Percentiles rank a stretch among this genome's conserved stretches.
Conservation (phyloP, 1,139 yeast genomes). For the Pichia sp. region DNA sequence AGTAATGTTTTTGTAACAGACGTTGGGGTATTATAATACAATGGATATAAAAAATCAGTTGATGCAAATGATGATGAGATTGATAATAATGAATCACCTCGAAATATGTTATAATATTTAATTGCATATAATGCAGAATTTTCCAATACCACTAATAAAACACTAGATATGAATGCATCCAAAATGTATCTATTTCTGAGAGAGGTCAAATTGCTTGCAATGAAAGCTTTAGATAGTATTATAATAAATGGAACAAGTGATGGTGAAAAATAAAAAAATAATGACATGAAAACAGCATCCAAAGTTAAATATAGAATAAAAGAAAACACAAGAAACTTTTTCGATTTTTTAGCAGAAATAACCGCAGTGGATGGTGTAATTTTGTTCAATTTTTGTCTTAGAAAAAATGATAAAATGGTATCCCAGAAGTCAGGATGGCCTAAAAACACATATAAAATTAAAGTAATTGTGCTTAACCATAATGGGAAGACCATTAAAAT, state of each 20-base stretch:
- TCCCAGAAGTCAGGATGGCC: constrained; percentile 42
- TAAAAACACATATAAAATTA: constrained; percentile 36
- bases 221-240: constrained; percentile 43
- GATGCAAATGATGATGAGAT: constrained; percentile 9
- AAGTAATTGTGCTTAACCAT: constrained; percentile 35
- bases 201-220: constrained; percentile 47
- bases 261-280: constrained; percentile 33
- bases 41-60: constrained; percentile 9
- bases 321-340: constrained; percentile 24
- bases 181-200: constrained; percentile 25
- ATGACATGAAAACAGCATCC: constrained; percentile 13
- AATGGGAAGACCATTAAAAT: constrained; percentile 26
- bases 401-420: constrained; percentile 34
- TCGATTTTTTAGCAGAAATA: background rate
- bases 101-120: constrained; percentile 12
- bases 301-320: constrained; percentile 31
- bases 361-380: background rate
- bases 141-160: constrained; percentile 19
- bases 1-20: constrained; percentile 13
- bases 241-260: constrained; percentile 36
- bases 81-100: constrained; percentile 11
- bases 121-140: constrained; percentile 11
- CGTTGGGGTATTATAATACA: constrained; percentile 7
- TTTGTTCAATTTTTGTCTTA: constrained; percentile 24
- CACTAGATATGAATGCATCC: constrained; percentile 23